A percentile compares a stretch with the other conserved stretches of the same genome.
These are phyloP conservation scores for Zalaria obscura DNA, from an alignment of 2,329 filamentous ascomycete genomes.

Conservation along the genomic window DNA sequence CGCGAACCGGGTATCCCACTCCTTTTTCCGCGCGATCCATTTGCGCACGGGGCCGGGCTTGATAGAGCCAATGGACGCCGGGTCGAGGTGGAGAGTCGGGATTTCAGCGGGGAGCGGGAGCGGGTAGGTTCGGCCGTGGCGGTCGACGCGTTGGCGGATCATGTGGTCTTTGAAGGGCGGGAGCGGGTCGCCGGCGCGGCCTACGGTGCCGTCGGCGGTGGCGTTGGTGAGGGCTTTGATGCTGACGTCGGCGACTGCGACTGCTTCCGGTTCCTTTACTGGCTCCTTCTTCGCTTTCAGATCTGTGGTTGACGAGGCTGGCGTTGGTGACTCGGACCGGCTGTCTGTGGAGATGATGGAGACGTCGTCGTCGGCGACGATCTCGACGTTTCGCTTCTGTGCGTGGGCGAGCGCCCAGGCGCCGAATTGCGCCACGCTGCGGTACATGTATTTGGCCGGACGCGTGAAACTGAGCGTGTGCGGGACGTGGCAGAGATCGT, in stretches of 20 bases:
- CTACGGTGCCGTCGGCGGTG: conserved; percentile 37
- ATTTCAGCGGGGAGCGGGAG: conserved; percentile 53
- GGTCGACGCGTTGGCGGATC: conserved; percentile 78
- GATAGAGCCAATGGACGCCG: conserved; percentile 58
- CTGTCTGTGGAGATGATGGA: conserved; percentile 44
- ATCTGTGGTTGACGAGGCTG: conserved; percentile 18
- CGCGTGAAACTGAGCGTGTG: conserved; percentile 89
- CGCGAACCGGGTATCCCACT: conserved; percentile 62
- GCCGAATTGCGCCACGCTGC: conserved; percentile 82
- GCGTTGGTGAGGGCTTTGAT: conserved; percentile 5
- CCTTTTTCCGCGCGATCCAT: conserved; percentile 62
- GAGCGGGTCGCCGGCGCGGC: conserved; percentile 74
- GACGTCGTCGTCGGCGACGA: conserved; percentile 62
- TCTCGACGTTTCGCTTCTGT: conserved; percentile 67
- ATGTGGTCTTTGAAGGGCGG: conserved; percentile 72
- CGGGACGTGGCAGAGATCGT: conserved; percentile 82
- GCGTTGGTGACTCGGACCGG: conserved; percentile 10
- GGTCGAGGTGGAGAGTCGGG: conserved; percentile 48
- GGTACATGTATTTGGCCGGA: conserved; percentile 94
- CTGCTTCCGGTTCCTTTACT: background rate
- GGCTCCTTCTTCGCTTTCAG: conserved; percentile 13
- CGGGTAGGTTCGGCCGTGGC: conserved; percentile 59
- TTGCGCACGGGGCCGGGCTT: conserved; percentile 68
- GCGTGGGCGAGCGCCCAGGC: conserved; percentile 80
- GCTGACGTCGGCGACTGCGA: conserved; percentile 7